Evolutionary conservation across 2,329 filamentous ascomycete species (phyloP).

Genomic region (Zopfia rhizophila): DNA sequence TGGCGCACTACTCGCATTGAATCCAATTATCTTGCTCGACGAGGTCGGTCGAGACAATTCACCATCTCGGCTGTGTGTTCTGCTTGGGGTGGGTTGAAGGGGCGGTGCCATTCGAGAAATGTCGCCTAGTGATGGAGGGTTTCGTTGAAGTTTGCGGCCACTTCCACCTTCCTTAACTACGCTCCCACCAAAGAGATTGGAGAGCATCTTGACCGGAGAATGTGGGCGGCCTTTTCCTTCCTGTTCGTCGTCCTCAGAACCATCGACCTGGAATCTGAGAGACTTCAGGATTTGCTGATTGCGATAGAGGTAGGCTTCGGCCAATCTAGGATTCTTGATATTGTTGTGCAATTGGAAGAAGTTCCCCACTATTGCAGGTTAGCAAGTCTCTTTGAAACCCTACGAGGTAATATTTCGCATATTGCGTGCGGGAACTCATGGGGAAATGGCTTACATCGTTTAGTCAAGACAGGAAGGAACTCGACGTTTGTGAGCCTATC

Average conservation of each 20-base stretch:
- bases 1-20: slow-evolving; percentile 33
- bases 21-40: slow-evolving; percentile 43
- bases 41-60: slow-evolving; percentile 40
- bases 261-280: slow-evolving; percentile 70
- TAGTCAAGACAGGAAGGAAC: slow-evolving; percentile 78
- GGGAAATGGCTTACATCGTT: slow-evolving; percentile 68
- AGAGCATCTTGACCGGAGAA: slow-evolving; percentile 92
- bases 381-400: not conserved
- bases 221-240: slow-evolving; percentile 73
- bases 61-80: slow-evolving; percentile 49
- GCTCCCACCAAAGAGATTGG: slow-evolving; percentile 77
- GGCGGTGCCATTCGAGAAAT: slow-evolving; percentile 49
- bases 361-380: slow-evolving; percentile 75
- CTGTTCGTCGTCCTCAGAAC: slow-evolving; percentile 65
- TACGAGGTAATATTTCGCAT: not conserved
- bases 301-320: slow-evolving; percentile 76
- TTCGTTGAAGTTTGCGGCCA: slow-evolving; percentile 45
- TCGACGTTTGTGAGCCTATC: slow-evolving; percentile 79
- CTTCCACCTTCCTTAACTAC: slow-evolving; percentile 55
- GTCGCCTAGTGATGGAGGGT: slow-evolving; percentile 45
- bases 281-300: slow-evolving; percentile 81
- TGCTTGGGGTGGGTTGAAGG: slow-evolving; percentile 45
- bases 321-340: slow-evolving; percentile 71
- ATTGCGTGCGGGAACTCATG: slow-evolving; percentile 2
- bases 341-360: slow-evolving; percentile 77